Conservation (phyloP, 305 asterid species). For the Fraxinus platypoda region DNA sequence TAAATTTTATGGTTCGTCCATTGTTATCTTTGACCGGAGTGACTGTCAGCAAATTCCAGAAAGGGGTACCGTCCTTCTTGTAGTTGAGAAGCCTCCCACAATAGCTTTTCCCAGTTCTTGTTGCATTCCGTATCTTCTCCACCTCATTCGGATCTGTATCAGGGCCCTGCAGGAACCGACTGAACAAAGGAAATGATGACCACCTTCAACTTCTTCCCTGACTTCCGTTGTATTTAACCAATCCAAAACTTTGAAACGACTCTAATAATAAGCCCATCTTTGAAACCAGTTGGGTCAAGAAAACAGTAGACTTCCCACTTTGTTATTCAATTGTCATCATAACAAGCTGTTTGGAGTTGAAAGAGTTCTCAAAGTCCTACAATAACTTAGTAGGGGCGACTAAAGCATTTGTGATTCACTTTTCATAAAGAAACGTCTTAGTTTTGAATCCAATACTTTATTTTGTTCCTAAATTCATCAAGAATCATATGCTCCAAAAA, state of each 20-base stretch:
- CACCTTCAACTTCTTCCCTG: constrained; percentile 25
- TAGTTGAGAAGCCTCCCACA: constrained; percentile 97
- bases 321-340: neutral
- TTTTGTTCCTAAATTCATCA: neutral
- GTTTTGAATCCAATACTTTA: neutral
- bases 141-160: constrained; percentile 89
- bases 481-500: neutral
- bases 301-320: neutral
- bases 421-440: neutral
- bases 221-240: constrained; percentile 12
- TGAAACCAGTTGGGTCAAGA: neutral
- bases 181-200: constrained; percentile 45
- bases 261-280: neutral
- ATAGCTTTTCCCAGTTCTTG: constrained; percentile 70
- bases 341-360: neutral
- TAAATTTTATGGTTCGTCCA: constrained; percentile 77
- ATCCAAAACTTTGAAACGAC: neutral
- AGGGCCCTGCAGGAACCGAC: constrained; percentile 97
- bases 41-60: constrained; percentile 91
- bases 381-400: neutral
- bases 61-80: constrained; percentile 94
- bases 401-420: neutral
- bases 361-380: neutral
- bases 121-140: constrained; percentile 68
- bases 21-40: constrained; percentile 87